Conservation (phyloP, 805 yeast genomes). For the Hanseniaspora mollemarum region DNA sequence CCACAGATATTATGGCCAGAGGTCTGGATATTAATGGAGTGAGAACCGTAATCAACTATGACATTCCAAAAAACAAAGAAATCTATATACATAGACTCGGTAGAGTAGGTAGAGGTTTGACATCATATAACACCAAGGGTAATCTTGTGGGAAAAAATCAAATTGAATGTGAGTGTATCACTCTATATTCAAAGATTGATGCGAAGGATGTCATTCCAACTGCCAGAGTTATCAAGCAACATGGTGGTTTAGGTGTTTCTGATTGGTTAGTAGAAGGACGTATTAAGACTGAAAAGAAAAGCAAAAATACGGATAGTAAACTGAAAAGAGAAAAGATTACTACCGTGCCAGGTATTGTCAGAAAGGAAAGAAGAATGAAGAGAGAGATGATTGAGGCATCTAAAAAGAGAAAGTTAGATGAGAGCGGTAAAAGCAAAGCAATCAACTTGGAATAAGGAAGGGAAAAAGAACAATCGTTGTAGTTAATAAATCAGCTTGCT, state of each 20-base stretch:
- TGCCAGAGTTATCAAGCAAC: conserved; percentile 88
- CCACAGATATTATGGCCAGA: conserved; percentile 91
- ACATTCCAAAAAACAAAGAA: conserved; percentile 87
- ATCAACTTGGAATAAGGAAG: neutral
- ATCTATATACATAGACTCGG: conserved; percentile 96
- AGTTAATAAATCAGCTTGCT: neutral
- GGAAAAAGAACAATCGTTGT: neutral
- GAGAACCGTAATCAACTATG: conserved; percentile 87
- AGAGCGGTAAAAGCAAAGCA: neutral
- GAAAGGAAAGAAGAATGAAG: conserved; percentile 50
- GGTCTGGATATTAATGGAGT: conserved; percentile 97
- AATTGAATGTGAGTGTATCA: conserved; percentile 71
- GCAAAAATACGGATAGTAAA: conserved; percentile 37
- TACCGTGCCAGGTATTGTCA: conserved; percentile 65
- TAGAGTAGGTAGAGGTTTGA: conserved; percentile 72
- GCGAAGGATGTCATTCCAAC: conserved; percentile 63
- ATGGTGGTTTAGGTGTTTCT: conserved; percentile 55
- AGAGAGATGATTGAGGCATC: conserved; percentile 67
- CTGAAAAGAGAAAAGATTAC: conserved; percentile 64
- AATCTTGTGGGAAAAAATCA: conserved; percentile 40
- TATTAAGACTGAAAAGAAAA: conserved; percentile 6
- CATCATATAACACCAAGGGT: conserved; percentile 1
- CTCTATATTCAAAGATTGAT: conserved; percentile 89
- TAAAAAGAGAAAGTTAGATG: conserved; percentile 42
- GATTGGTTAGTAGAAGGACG: conserved; percentile 61